A percentile compares a stretch with the other conserved stretches of the same genome.
Conservation (phyloP, 768 basidiomycete species). For the Albatrellus ellisii region DNA sequence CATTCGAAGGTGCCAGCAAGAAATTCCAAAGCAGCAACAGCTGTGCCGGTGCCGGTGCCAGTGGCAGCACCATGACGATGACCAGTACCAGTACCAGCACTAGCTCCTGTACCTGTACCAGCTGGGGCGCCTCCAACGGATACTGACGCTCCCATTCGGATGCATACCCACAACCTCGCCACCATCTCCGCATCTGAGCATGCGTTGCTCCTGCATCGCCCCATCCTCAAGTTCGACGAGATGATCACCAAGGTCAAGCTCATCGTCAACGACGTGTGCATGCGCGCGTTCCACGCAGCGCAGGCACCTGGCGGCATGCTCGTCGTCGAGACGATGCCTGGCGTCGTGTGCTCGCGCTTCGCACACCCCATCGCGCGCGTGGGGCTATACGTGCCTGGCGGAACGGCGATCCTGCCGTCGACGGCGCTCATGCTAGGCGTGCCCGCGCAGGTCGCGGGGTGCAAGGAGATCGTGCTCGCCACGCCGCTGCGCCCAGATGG, state of each 20-base stretch:
- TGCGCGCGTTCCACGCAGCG: constrained; percentile 82
- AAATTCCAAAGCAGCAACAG: too few species aligned
- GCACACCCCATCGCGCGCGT: constrained; percentile 92
- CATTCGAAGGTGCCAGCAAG: too few species aligned
- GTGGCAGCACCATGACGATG: too few species aligned
- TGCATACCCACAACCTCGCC: constrained; percentile 61
- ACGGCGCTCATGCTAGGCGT: constrained; percentile 98
- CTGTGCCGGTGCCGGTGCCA: too few species aligned
- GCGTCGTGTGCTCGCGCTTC: constrained; percentile 91
- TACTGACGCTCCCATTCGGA: constrained; percentile 43
- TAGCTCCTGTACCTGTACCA: constrained; percentile 14
- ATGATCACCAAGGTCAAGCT: constrained; percentile 93
- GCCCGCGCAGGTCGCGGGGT: constrained; percentile 95
- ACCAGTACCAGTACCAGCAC: too few species aligned
- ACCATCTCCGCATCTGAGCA: constrained; percentile 36
- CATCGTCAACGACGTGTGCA: constrained; percentile 81
- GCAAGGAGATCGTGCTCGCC: constrained; percentile 82
- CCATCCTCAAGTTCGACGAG: constrained; percentile 75
- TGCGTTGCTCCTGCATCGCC: constrained; percentile 66
- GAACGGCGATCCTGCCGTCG: constrained; percentile 90
- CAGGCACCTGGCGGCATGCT: constrained; percentile 64
- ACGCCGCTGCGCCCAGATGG: constrained; percentile 94
- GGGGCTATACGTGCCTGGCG: constrained; percentile 94
- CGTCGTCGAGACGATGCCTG: constrained; percentile 93
- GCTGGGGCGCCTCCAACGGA: constrained; percentile 13